These are phyloP conservation scores for Gossypium herbaceum DNA, from an alignment of 345 rosid genomes.

Conservation along the genomic window DNA sequence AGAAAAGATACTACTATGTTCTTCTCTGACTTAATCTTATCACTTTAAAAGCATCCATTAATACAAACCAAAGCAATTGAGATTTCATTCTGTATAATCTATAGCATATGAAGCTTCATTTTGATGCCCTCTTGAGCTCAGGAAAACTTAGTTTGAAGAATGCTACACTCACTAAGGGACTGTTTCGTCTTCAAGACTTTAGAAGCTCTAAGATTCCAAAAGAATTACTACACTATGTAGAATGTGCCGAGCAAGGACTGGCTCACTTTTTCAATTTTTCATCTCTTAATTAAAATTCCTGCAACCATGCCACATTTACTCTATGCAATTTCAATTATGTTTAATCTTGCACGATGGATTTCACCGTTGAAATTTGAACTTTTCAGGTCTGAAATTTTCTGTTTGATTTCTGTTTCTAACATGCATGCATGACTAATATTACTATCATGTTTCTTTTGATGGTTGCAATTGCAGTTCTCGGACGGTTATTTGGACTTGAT, in stretches of 20 bases:
- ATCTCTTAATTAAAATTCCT: background rate
- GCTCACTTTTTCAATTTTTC: background rate
- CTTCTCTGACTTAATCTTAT: background rate
- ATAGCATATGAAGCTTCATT: background rate
- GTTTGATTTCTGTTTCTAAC: slow-evolving; percentile 3
- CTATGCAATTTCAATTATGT: background rate
- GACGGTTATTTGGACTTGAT: slow-evolving; percentile 88
- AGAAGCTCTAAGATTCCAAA: background rate
- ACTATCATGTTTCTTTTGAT: slow-evolving; percentile 1
- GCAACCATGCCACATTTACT: background rate
- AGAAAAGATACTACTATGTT: background rate
- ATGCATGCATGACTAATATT: background rate
- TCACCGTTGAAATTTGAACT: background rate
- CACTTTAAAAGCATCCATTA: background rate
- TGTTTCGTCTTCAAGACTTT: background rate
- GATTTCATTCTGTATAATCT: too few relatives aligned
- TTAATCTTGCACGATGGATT: background rate
- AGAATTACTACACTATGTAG: background rate
- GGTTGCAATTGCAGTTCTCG: slow-evolving; percentile 55
- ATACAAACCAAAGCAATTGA: background rate
- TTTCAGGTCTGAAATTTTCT: background rate
- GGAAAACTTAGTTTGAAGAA: background rate
- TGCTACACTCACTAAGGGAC: background rate
- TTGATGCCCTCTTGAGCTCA: background rate
- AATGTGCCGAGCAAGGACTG: background rate